Evolutionary conservation across 2,329 filamentous ascomycete genomes (phyloP).

Genomic region (Aspergillus sp.): DNA sequence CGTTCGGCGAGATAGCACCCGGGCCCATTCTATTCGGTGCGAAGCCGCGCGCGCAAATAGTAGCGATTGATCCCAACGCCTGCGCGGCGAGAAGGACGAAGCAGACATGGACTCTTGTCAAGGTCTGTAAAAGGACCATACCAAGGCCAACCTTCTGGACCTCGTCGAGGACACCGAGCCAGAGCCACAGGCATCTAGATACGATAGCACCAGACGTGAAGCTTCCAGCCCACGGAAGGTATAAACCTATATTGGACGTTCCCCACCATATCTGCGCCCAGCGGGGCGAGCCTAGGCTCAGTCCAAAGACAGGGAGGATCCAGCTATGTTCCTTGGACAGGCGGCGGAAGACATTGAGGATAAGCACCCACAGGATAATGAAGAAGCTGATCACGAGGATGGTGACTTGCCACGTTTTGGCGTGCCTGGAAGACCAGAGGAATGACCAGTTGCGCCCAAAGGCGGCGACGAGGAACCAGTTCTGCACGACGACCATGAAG

Average conservation of each 20-base stretch:
- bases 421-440: slow-evolving; percentile 59
- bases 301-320: slow-evolving; percentile 67
- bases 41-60: slow-evolving; percentile 61
- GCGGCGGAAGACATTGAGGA: slow-evolving; percentile 49
- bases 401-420: slow-evolving; percentile 57
- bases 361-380: slow-evolving; percentile 56
- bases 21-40: slow-evolving; percentile 63
- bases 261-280: slow-evolving; percentile 71
- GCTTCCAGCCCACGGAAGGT: slow-evolving; percentile 62
- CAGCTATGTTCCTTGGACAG: slow-evolving; percentile 63
- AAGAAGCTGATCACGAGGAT: slow-evolving; percentile 51
- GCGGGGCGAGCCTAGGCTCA: slow-evolving; percentile 63
- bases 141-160: slow-evolving; percentile 67
- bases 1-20: slow-evolving; percentile 62
- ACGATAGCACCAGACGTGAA: slow-evolving; percentile 56
- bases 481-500: slow-evolving; percentile 62
- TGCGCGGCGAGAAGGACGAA: slow-evolving; percentile 62
- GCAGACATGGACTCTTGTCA: slow-evolving; percentile 64
- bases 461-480: slow-evolving; percentile 65
- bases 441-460: slow-evolving; percentile 67
- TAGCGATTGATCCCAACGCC: slow-evolving; percentile 61
- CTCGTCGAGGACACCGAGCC: slow-evolving; percentile 65
- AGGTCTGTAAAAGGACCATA: slow-evolving; percentile 66
- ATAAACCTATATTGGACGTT: slow-evolving; percentile 59
- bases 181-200: slow-evolving; percentile 62